Percentiles rank a stretch among this genome's conserved stretches.
Evolutionary conservation across 2,329 filamentous ascomycete species (phyloP).

Genomic region (Pseudogymnoascus sp.): DNA sequence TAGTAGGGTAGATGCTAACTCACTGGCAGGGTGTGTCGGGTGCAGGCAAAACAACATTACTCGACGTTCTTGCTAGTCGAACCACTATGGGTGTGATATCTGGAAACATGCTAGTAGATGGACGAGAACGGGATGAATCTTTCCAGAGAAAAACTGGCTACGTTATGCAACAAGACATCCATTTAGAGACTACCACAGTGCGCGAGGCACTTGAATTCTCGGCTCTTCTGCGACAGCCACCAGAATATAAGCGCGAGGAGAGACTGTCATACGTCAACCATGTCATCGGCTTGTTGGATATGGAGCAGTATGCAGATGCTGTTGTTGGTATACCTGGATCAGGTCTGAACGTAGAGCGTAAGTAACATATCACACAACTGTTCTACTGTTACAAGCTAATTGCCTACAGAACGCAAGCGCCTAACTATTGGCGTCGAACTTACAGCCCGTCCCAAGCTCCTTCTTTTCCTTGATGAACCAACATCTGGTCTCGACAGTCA

Average conservation of each 20-base stretch:
- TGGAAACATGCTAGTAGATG: slow-evolving; percentile 67
- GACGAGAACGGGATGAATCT: slow-evolving; percentile 60
- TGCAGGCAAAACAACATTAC: slow-evolving; percentile 79
- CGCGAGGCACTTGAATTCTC: slow-evolving; percentile 83
- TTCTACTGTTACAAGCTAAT: background rate
- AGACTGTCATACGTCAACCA: slow-evolving; percentile 81
- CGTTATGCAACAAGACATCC: slow-evolving; percentile 86
- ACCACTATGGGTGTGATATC: slow-evolving; percentile 82
- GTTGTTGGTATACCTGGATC: slow-evolving; percentile 56
- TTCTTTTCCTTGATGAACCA: slow-evolving; percentile 56
- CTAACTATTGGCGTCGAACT: slow-evolving; percentile 53
- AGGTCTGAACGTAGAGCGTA: slow-evolving; percentile 49
- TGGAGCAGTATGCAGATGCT: slow-evolving; percentile 58
- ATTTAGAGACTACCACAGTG: slow-evolving; percentile 73
- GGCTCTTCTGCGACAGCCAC: slow-evolving; percentile 79
- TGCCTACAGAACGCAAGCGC: slow-evolving; percentile 42
- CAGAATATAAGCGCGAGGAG: slow-evolving; percentile 58
- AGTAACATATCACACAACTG: background rate
- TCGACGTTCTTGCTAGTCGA: slow-evolving; percentile 76
- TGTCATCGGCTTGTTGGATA: slow-evolving; percentile 54
- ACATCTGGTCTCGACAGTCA: slow-evolving; percentile 55
- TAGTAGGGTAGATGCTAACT: background rate
- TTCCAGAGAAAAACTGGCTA: slow-evolving; percentile 74
- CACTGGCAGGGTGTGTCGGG: slow-evolving; percentile 36
- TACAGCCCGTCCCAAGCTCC: slow-evolving; percentile 46